Conservation (phyloP, 345 rosid species). For the Noccaea bulbosa region DNA sequence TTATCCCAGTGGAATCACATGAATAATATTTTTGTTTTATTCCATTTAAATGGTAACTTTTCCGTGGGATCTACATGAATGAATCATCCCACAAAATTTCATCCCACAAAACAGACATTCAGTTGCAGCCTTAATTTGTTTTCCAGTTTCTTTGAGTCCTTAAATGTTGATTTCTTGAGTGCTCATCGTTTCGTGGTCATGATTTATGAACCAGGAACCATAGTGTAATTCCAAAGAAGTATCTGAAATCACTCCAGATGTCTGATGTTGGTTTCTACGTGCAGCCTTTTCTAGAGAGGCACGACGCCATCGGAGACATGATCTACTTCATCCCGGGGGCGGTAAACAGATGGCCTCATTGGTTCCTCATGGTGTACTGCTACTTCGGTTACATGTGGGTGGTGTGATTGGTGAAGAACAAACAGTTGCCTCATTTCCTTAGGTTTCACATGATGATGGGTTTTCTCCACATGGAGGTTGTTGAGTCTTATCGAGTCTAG, state of each 20-base stretch:
- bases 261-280: constrained; percentile 70
- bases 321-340: constrained; percentile 77
- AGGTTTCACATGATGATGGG: constrained; percentile 95
- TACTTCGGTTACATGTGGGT: constrained; percentile 54
- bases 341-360: constrained; percentile 62
- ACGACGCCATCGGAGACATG: constrained; percentile 56
- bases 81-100: too few species aligned
- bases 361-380: constrained; percentile 77
- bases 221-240: constrained; percentile 13
- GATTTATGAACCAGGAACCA: constrained; percentile 7
- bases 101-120: too few species aligned
- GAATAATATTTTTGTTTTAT: too few species aligned
- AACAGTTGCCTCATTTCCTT: constrained; percentile 73
- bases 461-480: neutral
- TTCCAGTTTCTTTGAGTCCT: neutral
- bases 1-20: too few species aligned
- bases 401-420: constrained; percentile 82
- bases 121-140: neutral
- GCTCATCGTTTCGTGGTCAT: neutral
- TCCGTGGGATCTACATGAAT: too few species aligned
- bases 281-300: constrained; percentile 66
- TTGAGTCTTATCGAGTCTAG: constrained; percentile 24
- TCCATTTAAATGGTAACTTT: too few species aligned
- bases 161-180: constrained; percentile 22
- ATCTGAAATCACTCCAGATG: constrained; percentile 52